Conservation (phyloP, 2,329 filamentous ascomycete genomes). For the Pseudogymnoascus sp. region DNA sequence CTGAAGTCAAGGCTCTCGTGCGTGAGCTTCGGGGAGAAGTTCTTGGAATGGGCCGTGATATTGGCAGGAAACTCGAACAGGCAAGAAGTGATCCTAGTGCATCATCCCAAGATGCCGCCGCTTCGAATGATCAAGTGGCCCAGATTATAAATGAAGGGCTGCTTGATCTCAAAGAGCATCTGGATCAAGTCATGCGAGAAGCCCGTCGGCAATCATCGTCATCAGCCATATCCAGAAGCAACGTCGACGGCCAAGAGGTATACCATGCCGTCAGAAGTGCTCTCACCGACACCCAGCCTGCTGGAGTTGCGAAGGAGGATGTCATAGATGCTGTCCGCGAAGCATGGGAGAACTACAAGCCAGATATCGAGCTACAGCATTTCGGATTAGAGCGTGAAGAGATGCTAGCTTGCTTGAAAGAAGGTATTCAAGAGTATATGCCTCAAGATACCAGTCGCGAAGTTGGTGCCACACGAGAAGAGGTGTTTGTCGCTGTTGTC, state of each 20-base stretch:
- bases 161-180: constrained; percentile 71
- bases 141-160: constrained; percentile 73
- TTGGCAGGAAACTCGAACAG: constrained; percentile 78
- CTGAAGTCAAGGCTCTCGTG: constrained; percentile 83
- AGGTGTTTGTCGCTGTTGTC: constrained; percentile 78
- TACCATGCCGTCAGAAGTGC: constrained; percentile 78
- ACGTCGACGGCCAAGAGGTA: constrained; percentile 72
- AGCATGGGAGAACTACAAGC: constrained; percentile 90
- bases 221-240: constrained; percentile 51
- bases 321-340: constrained; percentile 81
- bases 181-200: constrained; percentile 71
- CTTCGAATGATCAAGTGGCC: constrained; percentile 61
- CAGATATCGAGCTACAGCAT: constrained; percentile 83
- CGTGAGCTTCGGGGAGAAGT: constrained; percentile 87
- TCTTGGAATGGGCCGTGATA: constrained; percentile 84
- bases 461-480: constrained; percentile 64
- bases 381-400: constrained; percentile 86
- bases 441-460: constrained; percentile 33
- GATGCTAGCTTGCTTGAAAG: constrained; percentile 74
- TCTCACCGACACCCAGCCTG: constrained; percentile 43
- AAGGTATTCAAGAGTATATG: constrained; percentile 71
- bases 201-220: constrained; percentile 60
- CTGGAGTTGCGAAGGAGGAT: constrained; percentile 64
- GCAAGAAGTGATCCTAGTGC: constrained; percentile 38
- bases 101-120: constrained; percentile 37